Evolutionary conservation across 805 yeast species (phyloP).

Genomic region (Candida manassasensis): DNA sequence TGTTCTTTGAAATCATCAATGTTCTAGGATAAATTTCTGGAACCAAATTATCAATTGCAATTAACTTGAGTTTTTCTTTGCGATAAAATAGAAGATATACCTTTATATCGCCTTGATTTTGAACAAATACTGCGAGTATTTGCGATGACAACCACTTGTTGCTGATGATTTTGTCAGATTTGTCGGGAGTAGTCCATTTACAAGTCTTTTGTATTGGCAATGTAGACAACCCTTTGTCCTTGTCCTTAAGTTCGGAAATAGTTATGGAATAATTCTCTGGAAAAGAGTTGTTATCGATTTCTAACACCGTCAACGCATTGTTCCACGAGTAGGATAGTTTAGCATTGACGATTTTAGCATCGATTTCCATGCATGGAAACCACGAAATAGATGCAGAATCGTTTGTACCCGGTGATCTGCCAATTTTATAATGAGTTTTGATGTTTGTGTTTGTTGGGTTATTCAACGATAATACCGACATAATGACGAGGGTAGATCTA

Average conservation of each 20-base stretch:
- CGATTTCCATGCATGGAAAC: conserved; percentile 49
- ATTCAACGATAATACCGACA: conserved; percentile 49
- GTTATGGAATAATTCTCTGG: conserved; percentile 23
- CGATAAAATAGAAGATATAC: not conserved
- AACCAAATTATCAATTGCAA: conserved; percentile 1
- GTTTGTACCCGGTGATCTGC: conserved; percentile 31
- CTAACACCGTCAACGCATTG: conserved; percentile 53
- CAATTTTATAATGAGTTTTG: conserved; percentile 50
- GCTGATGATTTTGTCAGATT: conserved; percentile 39
- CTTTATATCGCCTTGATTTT: conserved; percentile 5
- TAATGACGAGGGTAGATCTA: conserved; percentile 42
- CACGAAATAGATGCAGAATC: conserved; percentile 32
- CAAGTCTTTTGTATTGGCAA: conserved; percentile 22
- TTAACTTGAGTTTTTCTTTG: not conserved
- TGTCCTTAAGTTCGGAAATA: conserved; percentile 30
- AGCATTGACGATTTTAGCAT: conserved; percentile 24
- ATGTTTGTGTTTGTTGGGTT: conserved; percentile 20
- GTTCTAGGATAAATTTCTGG: conserved; percentile 1
- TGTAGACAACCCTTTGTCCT: conserved; percentile 30
- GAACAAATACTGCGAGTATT: conserved; percentile 21
- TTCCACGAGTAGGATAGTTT: conserved; percentile 66
- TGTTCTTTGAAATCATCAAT: conserved; percentile 6
- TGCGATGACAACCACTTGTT: conserved; percentile 49
- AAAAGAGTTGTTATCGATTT: conserved; percentile 37
- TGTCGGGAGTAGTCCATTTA: conserved; percentile 16